These are phyloP conservation scores for Vaccinium macrocarpon DNA, from an alignment of 148 eudicot species.

Conservation along the genomic window DNA sequence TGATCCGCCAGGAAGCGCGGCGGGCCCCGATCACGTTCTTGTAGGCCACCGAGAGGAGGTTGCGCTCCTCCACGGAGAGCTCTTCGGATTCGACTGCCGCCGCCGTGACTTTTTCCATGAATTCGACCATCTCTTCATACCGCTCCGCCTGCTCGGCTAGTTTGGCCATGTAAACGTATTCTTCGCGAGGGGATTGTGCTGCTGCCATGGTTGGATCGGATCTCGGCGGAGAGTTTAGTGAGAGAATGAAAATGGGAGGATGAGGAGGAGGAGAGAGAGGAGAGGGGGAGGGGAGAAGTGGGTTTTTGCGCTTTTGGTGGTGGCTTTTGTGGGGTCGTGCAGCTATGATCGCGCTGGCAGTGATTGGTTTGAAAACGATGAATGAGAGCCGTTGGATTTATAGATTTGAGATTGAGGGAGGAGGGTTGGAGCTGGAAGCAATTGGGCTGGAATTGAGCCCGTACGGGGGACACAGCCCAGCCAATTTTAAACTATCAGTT, in stretches of 20 bases:
- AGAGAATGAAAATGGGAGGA: background rate
- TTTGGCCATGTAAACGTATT: conserved; percentile 66
- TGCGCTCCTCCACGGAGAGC: conserved; percentile 66
- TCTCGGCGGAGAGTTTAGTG: background rate
- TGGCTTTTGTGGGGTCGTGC: too few species aligned
- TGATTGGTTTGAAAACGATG: too few species aligned
- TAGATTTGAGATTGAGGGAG: too few species aligned
- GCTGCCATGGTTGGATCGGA: conserved; percentile 15
- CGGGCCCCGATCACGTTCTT: conserved; percentile 82
- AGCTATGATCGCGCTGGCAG: too few species aligned
- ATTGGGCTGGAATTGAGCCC: too few species aligned
- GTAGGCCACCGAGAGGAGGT: conserved; percentile 72
- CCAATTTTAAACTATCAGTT: too few species aligned
- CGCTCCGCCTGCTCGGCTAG: conserved; percentile 72
- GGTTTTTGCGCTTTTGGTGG: too few species aligned
- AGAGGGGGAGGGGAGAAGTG: too few species aligned
- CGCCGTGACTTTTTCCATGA: conserved; percentile 56
- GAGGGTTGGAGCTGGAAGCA: too few species aligned
- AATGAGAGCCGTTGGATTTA: too few species aligned
- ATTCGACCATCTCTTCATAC: conserved; percentile 69
- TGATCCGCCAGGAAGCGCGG: conserved; percentile 71
- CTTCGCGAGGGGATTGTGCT: conserved; percentile 46
- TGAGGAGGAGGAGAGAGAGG: too few species aligned
- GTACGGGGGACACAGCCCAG: too few species aligned
- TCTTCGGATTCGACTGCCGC: conserved; percentile 48